phyloP scores from a whole-genome alignment of 306 rosid species.

The Castanea sativa region DNA sequence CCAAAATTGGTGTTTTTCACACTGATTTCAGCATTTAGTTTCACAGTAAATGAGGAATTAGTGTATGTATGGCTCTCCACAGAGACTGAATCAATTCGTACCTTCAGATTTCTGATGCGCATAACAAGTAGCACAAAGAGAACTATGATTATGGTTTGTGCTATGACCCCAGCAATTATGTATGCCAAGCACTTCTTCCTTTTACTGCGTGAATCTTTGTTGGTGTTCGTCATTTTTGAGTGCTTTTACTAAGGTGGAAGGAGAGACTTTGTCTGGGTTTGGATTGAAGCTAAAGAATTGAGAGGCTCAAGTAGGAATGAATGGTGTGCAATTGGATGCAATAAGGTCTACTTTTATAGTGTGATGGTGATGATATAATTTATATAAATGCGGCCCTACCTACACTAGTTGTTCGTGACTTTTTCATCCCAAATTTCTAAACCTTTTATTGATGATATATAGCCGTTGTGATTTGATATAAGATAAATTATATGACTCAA shows the following conservation, averaged over 20 bases:
- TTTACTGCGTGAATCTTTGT: slow-evolving; percentile 3
- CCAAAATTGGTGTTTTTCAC: slow-evolving; percentile 39
- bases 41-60: slow-evolving; percentile 18
- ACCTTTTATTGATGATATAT: neutral
- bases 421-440: slow-evolving; percentile 5
- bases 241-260: neutral
- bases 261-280: neutral
- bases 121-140: slow-evolving; percentile 19
- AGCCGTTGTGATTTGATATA: neutral
- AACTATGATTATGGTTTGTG: slow-evolving; percentile 14
- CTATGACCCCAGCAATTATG: slow-evolving; percentile 16
- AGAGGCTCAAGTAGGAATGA: neutral
- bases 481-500: neutral
- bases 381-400: neutral
- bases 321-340: neutral
- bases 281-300: neutral
- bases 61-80: neutral
- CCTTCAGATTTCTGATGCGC: slow-evolving; percentile 31
- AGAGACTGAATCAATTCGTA: slow-evolving; percentile 25
- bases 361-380: neutral
- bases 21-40: slow-evolving; percentile 7
- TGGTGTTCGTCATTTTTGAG: neutral
- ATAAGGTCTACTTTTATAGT: neutral
- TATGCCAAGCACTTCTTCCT: slow-evolving; percentile 17
- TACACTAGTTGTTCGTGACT: neutral